phyloP scores from a whole-genome alignment of 148 eudicot species.

The Linanthus parryae region DNA sequence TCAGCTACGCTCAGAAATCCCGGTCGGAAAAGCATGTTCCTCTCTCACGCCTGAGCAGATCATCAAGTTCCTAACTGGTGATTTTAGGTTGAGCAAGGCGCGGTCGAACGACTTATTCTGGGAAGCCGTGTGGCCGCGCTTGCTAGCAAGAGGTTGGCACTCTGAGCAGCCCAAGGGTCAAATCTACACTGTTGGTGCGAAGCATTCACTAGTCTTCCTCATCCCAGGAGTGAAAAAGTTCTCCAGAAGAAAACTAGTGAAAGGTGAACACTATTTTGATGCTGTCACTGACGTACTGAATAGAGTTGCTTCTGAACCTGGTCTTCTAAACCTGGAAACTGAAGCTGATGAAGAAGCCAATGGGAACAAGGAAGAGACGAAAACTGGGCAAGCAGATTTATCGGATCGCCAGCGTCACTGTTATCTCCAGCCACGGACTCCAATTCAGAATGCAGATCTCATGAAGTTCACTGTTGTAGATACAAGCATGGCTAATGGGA shows the following conservation, averaged over 20 bases:
- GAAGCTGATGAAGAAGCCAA: conserved; percentile 27
- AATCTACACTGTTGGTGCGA: conserved; percentile 28
- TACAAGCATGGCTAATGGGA: conserved; percentile 29
- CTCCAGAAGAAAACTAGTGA: conserved; percentile 58
- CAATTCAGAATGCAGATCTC: conserved; percentile 10
- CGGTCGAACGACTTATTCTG: conserved; percentile 75
- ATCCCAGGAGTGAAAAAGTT: conserved; percentile 69
- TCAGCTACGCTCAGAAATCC: conserved; percentile 41
- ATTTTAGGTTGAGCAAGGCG: conserved; percentile 76
- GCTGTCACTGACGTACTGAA: conserved; percentile 60
- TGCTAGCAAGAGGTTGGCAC: conserved; percentile 89
- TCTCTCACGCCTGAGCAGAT: conserved; percentile 63
- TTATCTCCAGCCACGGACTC: conserved; percentile 43
- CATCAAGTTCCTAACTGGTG: conserved; percentile 62
- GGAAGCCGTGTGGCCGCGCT: conserved; percentile 99
- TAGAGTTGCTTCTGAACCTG: conserved; percentile 59
- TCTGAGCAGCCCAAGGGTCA: conserved; percentile 64
- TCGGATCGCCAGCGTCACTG: conserved; percentile 23
- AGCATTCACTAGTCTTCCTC: conserved; percentile 62
- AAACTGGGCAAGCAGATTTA: conserved; percentile 23
- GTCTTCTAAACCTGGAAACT: conserved; percentile 48
- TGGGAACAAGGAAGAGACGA: conserved; percentile 19
- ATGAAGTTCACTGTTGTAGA: conserved; percentile 39
- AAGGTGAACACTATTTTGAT: conserved; percentile 80
- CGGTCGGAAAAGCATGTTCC: conserved; percentile 67